These are phyloP conservation scores for Paragyromitra xinjiangensis DNA, from an alignment of 495 filamentous ascomycete species.

Conservation along the genomic window DNA sequence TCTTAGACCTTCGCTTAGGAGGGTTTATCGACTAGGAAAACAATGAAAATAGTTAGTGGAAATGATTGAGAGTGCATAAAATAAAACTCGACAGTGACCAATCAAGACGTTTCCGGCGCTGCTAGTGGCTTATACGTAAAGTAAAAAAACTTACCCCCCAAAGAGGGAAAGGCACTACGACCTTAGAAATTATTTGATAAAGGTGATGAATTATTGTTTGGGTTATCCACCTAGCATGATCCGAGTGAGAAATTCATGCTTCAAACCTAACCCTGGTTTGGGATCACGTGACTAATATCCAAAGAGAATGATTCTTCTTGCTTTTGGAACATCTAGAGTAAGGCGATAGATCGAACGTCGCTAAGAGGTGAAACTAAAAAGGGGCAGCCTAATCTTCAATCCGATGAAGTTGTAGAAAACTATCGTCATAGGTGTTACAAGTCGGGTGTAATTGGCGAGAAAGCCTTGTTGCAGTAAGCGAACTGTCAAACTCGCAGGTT, in stretches of 20 bases:
- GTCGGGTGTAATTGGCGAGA: neutral
- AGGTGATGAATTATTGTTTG: neutral
- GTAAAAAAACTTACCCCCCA: neutral
- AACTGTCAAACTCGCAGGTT: conserved; percentile 38
- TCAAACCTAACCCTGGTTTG: conserved; percentile 20
- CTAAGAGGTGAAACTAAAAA: neutral
- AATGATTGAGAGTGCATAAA: conserved; percentile 34
- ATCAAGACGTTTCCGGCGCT: neutral
- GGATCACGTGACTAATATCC: neutral
- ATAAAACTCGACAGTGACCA: neutral
- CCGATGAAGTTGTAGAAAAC: neutral
- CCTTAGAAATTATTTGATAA: neutral
- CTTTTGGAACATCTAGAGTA: neutral
- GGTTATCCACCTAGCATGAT: neutral
- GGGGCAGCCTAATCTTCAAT: neutral
- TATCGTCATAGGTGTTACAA: conserved; percentile 7
- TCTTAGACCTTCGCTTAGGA: neutral
- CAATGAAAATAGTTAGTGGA: neutral
- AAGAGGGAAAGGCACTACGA: neutral
- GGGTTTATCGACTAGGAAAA: neutral
- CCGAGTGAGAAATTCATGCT: conserved; percentile 23
- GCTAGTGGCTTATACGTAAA: neutral
- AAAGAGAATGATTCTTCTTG: neutral
- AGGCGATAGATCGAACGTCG: neutral
- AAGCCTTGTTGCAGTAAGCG: conserved; percentile 30